A percentile compares a stretch with the other conserved stretches of the same genome.
Evolutionary conservation across 495 filamentous ascomycete genomes (phyloP).

Genomic region (Xylaria castorea): DNA sequence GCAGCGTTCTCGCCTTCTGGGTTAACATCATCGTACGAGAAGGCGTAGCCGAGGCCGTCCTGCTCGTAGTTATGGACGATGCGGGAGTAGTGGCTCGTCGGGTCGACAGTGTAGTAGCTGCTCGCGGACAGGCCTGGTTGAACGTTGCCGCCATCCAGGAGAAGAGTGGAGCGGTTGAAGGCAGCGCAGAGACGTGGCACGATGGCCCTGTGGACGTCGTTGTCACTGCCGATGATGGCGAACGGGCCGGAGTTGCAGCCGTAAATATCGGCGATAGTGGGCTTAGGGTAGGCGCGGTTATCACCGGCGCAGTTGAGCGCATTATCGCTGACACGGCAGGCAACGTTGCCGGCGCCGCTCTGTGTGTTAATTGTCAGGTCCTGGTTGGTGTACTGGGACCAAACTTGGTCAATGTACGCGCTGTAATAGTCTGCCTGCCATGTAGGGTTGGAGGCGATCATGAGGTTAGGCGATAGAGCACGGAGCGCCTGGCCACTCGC

Average conservation of each 20-base stretch:
- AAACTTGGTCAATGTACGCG: slow-evolving; percentile 51
- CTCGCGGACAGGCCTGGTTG: slow-evolving; percentile 42
- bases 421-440: slow-evolving; percentile 48
- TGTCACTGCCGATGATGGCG: slow-evolving; percentile 42
- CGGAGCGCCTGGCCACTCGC: slow-evolving; percentile 45
- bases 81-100: slow-evolving; percentile 52
- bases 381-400: slow-evolving; percentile 44
- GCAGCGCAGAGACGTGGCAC: slow-evolving; percentile 55
- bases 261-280: slow-evolving; percentile 50
- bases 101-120: slow-evolving; percentile 42
- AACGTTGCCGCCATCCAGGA: slow-evolving; percentile 47
- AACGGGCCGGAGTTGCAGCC: slow-evolving; percentile 58
- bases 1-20: slow-evolving; percentile 46
- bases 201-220: slow-evolving; percentile 47
- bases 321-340: slow-evolving; percentile 45
- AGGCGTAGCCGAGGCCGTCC: slow-evolving; percentile 54
- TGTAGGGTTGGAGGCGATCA: slow-evolving; percentile 36
- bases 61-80: slow-evolving; percentile 53
- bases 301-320: slow-evolving; percentile 47
- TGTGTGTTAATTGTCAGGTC: slow-evolving; percentile 51
- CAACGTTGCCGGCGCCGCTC: slow-evolving; percentile 44
- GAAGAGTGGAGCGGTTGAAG: slow-evolving; percentile 50
- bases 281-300: slow-evolving; percentile 50
- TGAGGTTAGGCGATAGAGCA: slow-evolving; percentile 49
- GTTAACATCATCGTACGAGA: slow-evolving; percentile 58